Conservation (phyloP, 108 stramenopile species). For the Fragilaria crotonensis region DNA sequence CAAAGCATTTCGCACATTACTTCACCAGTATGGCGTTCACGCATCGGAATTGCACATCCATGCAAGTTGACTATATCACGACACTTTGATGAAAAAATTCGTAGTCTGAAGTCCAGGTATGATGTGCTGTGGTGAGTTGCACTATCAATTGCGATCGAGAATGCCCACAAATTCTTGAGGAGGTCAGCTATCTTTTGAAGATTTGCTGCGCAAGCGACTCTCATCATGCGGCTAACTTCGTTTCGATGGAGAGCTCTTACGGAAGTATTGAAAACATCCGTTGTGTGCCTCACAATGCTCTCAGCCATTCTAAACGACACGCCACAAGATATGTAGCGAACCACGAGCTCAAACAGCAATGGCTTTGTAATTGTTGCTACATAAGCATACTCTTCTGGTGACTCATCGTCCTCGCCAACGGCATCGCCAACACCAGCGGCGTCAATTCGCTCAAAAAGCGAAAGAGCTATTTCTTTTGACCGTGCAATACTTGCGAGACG, state of each 20-base stretch:
- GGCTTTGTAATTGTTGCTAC: neutral
- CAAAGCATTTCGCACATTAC: neutral
- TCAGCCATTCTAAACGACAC: neutral
- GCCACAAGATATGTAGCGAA: neutral
- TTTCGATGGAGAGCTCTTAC: neutral
- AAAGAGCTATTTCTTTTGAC: neutral
- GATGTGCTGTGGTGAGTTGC: neutral
- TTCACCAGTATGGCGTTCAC: neutral
- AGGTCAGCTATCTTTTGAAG: neutral
- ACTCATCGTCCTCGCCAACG: too few relatives aligned
- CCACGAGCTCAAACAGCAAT: neutral
- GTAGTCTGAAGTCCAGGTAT: neutral
- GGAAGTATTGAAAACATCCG: neutral
- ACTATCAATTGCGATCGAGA: neutral
- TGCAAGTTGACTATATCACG: neutral
- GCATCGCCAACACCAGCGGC: too few relatives aligned
- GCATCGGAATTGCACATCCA: neutral
- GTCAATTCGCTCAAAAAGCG: neutral
- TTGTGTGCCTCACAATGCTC: neutral
- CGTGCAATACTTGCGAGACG: neutral
- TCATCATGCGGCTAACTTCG: neutral
- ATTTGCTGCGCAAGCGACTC: neutral
- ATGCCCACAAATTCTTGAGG: neutral
- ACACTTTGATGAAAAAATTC: neutral
- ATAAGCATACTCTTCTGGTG: constrained; percentile 1